Conservation (phyloP, 2,329 filamentous ascomycete species). For the Bipolaris zeicola region DNA sequence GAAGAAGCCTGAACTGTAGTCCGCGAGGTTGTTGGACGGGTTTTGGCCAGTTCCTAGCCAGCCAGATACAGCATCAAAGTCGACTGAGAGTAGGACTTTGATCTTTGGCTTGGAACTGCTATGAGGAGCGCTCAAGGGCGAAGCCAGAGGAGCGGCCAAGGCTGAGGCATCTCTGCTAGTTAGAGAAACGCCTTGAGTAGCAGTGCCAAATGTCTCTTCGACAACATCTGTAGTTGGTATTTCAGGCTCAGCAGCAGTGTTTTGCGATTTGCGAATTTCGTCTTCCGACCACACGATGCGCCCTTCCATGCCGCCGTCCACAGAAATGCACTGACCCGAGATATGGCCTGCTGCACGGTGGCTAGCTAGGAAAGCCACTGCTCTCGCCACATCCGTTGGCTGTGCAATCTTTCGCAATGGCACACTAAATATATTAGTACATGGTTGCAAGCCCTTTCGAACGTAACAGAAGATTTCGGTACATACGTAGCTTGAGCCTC, state of each 20-base stretch:
- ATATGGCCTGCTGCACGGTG: constrained; percentile 60
- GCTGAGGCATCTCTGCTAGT: constrained; percentile 2
- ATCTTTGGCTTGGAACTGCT: constrained; percentile 36
- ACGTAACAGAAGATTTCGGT: too few species aligned
- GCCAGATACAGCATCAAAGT: constrained; percentile 65
- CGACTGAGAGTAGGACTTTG: constrained; percentile 52
- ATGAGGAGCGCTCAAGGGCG: background rate
- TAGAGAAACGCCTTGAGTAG: constrained; percentile 17
- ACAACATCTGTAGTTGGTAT: background rate
- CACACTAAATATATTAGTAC: constrained; percentile 35
- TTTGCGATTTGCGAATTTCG: constrained; percentile 36
- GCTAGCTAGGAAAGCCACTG: constrained; percentile 57
- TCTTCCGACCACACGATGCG: constrained; percentile 57
- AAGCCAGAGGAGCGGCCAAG: background rate
- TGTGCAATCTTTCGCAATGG: constrained; percentile 56
- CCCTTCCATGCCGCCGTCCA: constrained; percentile 60
- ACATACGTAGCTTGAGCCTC: constrained; percentile 56
- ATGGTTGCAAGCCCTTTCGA: background rate
- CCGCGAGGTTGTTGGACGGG: constrained; percentile 60
- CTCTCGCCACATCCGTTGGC: constrained; percentile 56
- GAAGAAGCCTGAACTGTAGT: constrained; percentile 63
- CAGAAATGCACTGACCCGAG: constrained; percentile 59
- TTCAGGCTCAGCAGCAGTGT: constrained; percentile 1
- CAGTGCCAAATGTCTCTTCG: constrained; percentile 16
- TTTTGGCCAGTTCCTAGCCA: constrained; percentile 63